Percentiles rank a stretch among this genome's conserved stretches.
phyloP scores from a whole-genome alignment of 768 basidiomycete genomes.

The Phylloporus rhodoxanthus region DNA sequence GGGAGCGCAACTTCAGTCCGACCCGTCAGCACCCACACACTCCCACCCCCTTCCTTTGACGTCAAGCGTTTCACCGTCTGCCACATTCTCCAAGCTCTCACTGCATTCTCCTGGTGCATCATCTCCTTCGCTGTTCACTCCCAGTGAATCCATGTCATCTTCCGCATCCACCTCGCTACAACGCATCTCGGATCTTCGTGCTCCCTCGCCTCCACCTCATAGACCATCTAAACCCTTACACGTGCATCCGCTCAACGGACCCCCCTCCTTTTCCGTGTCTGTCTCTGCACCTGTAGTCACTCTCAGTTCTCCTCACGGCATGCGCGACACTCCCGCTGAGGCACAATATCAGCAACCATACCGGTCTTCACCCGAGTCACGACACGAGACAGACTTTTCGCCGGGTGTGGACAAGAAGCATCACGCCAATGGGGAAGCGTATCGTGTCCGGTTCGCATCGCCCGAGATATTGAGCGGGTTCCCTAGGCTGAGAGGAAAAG shows the following conservation, averaged over 20 bases:
- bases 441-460: constrained; percentile 29
- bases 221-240: constrained; percentile 26
- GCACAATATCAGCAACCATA: constrained; percentile 16
- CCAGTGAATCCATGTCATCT: constrained; percentile 3
- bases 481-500: constrained; percentile 10
- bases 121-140: constrained; percentile 9
- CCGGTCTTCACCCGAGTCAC: constrained; percentile 12
- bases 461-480: constrained; percentile 23
- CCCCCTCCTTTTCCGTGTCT: not conserved
- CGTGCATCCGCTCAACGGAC: constrained; percentile 23
- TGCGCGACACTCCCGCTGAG: constrained; percentile 24
- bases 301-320: constrained; percentile 7
- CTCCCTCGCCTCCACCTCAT: constrained; percentile 11
- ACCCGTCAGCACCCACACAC: not conserved
- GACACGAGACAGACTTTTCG: not conserved
- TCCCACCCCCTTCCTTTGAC: not conserved
- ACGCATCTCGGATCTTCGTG: not conserved
- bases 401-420: constrained; percentile 11
- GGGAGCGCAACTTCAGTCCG: not conserved
- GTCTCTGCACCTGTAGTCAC: constrained; percentile 8
- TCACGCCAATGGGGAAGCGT: constrained; percentile 10
- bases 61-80: constrained; percentile 38
- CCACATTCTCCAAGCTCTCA: constrained; percentile 49
- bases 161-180: not conserved
- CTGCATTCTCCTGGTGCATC: constrained; percentile 33